These are phyloP conservation scores for Apostasia ramifera DNA, from an alignment of 106 monocot genomes.

Conservation along the genomic window DNA sequence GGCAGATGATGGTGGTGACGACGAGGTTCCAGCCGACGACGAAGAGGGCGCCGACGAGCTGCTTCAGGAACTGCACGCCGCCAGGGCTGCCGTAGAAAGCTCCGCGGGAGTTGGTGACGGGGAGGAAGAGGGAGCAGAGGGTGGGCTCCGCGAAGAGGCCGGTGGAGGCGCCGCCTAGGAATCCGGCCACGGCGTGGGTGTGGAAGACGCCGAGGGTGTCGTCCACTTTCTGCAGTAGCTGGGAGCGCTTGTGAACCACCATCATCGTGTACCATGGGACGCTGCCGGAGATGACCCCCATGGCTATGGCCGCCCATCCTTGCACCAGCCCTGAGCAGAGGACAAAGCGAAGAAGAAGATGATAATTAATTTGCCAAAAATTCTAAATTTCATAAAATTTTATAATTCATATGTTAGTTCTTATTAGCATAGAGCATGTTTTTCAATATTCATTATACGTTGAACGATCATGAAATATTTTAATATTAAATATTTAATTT, in stretches of 20 bases:
- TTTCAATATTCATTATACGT: no score
- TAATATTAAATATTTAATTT: no score
- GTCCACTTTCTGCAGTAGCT: constrained; percentile 22
- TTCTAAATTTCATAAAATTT: no score
- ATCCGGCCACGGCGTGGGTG: constrained; percentile 38
- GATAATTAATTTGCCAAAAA: no score
- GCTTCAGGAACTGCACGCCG: constrained; percentile 28
- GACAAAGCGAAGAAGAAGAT: neutral
- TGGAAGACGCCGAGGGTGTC: constrained; percentile 26
- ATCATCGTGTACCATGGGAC: constrained; percentile 45
- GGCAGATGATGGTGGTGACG: constrained; percentile 22
- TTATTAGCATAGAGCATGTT: no score
- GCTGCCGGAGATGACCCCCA: constrained; percentile 38
- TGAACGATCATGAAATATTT: no score
- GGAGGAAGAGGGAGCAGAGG: constrained; percentile 35
- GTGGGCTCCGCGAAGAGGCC: constrained; percentile 33
- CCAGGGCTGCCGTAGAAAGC: constrained; percentile 34
- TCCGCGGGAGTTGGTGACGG: constrained; percentile 35
- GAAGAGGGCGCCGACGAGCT: constrained; percentile 29
- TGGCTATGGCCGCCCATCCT: constrained; percentile 30
- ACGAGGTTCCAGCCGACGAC: constrained; percentile 37
- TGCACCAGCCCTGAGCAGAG: constrained; percentile 15
- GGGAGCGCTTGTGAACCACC: constrained; percentile 35
- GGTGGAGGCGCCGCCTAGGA: constrained; percentile 24
- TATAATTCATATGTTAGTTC: no score